These are phyloP conservation scores for Mycena leptocephala DNA, from an alignment of 768 basidiomycete genomes.

Conservation along the genomic window DNA sequence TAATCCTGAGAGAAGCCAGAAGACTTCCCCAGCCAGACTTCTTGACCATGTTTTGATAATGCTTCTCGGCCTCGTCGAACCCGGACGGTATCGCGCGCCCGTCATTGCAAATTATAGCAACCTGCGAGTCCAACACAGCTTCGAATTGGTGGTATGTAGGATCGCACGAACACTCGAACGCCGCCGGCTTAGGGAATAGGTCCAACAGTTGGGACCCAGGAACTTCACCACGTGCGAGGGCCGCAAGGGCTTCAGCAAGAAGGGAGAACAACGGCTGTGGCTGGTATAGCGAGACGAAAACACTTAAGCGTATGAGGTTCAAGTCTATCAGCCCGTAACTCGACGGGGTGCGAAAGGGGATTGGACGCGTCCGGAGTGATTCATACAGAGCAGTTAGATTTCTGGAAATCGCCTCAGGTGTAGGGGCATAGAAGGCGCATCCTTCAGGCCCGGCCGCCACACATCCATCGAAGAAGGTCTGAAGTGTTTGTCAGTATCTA, in stretches of 20 bases:
- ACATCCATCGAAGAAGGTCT: conserved; percentile 42
- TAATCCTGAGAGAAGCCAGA: conserved; percentile 28
- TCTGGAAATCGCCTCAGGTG: conserved; percentile 28
- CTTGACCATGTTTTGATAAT: conserved; percentile 29
- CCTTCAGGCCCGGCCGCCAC: conserved; percentile 33
- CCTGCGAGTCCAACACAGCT: conserved; percentile 19
- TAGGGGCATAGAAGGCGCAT: conserved; percentile 43
- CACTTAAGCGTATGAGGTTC: background rate
- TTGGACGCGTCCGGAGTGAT: background rate
- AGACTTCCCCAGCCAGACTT: conserved; percentile 41
- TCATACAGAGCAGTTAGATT: conserved; percentile 32
- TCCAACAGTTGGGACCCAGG: background rate
- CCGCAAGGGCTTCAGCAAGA: background rate
- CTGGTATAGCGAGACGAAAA: background rate
- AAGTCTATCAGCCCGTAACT: background rate
- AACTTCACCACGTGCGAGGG: background rate
- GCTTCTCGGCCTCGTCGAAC: conserved; percentile 26
- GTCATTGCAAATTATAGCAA: conserved; percentile 40
- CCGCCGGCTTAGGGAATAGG: background rate
- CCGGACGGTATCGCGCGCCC: conserved; percentile 36
- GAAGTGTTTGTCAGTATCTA: conserved; percentile 40
- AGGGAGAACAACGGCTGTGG: background rate
- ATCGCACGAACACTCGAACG: background rate
- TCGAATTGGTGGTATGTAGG: background rate
- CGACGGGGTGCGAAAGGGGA: background rate